Evolutionary conservation across 768 basidiomycete species (phyloP).

Genomic region (Phanerochaete carnosa): DNA sequence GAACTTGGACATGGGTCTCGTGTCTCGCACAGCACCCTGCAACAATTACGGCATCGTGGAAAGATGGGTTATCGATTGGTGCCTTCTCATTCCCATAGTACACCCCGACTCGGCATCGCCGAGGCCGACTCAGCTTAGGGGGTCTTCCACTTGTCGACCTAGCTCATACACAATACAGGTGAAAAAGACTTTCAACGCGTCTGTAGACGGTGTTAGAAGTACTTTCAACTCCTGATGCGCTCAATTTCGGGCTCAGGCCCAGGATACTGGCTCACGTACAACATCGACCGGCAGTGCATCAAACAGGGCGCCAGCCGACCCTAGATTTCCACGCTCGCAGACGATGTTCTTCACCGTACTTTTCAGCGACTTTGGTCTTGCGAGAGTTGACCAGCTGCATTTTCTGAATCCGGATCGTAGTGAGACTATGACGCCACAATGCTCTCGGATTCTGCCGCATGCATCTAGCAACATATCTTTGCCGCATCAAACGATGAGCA

Average conservation of each 20-base stretch:
- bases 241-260: not conserved
- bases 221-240: not conserved
- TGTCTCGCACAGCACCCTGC: not conserved
- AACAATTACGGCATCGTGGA: not conserved
- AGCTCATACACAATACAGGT: too few relatives aligned
- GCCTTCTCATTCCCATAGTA: not conserved
- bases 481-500: not conserved
- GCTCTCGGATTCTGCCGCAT: not conserved
- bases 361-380: not conserved
- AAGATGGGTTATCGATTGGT: not conserved
- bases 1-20: too few relatives aligned
- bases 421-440: not conserved
- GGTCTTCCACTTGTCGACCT: too few relatives aligned
- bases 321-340: not conserved
- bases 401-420: not conserved
- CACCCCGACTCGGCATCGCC: not conserved
- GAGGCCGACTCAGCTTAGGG: too few relatives aligned
- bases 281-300: not conserved
- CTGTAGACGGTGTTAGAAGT: too few relatives aligned
- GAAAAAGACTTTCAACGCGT: too few relatives aligned
- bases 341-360: not conserved
- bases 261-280: not conserved
- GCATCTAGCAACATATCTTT: not conserved
- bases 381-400: not conserved
- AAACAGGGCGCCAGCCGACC: not conserved